Base-by-base conservation (phyloP, 352 stramenopile genomes). In the Globisporangium nagaii region DNA sequence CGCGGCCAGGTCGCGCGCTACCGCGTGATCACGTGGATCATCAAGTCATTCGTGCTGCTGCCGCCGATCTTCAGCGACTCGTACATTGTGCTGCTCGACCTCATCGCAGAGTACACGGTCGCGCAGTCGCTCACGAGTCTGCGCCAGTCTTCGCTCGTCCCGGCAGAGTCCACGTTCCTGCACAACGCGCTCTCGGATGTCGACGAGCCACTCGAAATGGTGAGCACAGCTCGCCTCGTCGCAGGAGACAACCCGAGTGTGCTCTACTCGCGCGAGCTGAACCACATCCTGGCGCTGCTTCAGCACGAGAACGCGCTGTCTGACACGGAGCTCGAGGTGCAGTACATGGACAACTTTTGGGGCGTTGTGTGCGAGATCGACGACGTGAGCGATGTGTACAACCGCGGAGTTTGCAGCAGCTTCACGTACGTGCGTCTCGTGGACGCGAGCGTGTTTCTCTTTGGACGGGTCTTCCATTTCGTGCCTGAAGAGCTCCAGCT, bases 401-500 rank as follows among this genome's bases (percentile, higher is more conserved):
- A 73, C 31, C 68, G 58, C 10, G 61, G 62, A 11, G 66, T 63
- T 31, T 86, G 74, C 62, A 95, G 82, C 54, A 78, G 75, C 25
- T 88, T 91, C 37, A 93, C 83, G 28, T 87, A 89, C 34, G 76
- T 88, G 61, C 80, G 83, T 12, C 68, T 93, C 1, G 85, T 92
- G 11, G 85, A 95, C 48, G 63, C 74, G 3, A 88, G 85, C 30
- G 67, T 95, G n/a, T 60, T 77, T 39, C 47, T 95, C 20, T 93
- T 93, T 60, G 79, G 83, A 19, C 66, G 70, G 20, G 46, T 95
- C 22, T 95, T 95, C 34, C 79, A 91, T 37, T 78, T 75, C 40
- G 59, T 93, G 24, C 83, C 83, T 0, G 82, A 95, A 63, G 85
- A 95, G 61, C 63, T 95, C 24, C 85, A 95, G 35, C 62, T 95